These are phyloP conservation scores for Penicillium cataractarum DNA, from an alignment of 495 filamentous ascomycete species.

Conservation along the genomic window DNA sequence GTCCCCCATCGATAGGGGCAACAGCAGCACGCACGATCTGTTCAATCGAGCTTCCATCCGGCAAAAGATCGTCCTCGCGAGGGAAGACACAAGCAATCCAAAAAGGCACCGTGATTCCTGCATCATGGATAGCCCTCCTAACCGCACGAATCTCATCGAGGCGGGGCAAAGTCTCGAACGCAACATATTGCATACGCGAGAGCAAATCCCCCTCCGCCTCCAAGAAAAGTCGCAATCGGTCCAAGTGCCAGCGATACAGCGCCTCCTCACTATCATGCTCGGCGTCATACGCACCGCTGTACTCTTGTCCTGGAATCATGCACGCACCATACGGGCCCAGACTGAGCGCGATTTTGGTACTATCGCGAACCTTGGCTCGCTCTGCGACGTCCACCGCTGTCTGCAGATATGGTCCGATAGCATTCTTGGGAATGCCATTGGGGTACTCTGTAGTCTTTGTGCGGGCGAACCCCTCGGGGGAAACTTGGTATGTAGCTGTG, in stretches of 20 bases:
- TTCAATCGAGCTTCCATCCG: conserved; percentile 39
- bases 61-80: conserved; percentile 50
- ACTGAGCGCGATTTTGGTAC: conserved; percentile 48
- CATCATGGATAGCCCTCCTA: conserved; percentile 45
- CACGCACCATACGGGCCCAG: conserved; percentile 68
- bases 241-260: conserved; percentile 58
- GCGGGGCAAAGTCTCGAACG: conserved; percentile 66
- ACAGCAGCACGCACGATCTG: conserved; percentile 37
- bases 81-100: conserved; percentile 70
- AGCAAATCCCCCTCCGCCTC: conserved; percentile 31
- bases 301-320: conserved; percentile 66
- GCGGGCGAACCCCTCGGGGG: conserved; percentile 53
- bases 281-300: conserved; percentile 60
- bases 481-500: conserved; percentile 69
- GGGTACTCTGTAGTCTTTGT: conserved; percentile 34
- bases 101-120: conserved; percentile 37
- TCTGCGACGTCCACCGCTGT: conserved; percentile 40
- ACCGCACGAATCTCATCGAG: conserved; percentile 63
- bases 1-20: conserved; percentile 21
- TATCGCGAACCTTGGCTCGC: conserved; percentile 27
- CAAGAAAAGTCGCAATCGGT: conserved; percentile 53
- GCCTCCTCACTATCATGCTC: conserved; percentile 44
- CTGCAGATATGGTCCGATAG: conserved; percentile 28
- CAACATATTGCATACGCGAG: conserved; percentile 54
- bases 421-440: conserved; percentile 29